These are phyloP conservation scores for Globisporangium recalcitrans DNA, from an alignment of 352 stramenopile genomes.

Conservation along the genomic window DNA sequence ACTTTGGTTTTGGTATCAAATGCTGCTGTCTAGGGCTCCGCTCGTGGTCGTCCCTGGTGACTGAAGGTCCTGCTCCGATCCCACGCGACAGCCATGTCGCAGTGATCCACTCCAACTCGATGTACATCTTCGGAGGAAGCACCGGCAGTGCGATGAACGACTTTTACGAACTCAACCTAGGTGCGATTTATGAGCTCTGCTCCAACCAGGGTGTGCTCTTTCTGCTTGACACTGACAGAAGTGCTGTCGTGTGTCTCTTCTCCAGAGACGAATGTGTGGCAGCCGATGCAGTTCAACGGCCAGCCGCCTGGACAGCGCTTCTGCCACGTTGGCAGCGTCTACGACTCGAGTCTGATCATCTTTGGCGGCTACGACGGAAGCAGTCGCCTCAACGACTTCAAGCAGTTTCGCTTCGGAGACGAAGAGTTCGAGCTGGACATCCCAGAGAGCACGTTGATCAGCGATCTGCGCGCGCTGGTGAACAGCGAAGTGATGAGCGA, in stretches of 20 bases:
- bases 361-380: conserved; percentile 96
- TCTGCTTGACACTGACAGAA: not conserved
- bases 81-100: conserved; percentile 96
- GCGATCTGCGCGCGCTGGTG: conserved; percentile 65
- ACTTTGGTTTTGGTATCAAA: conserved; percentile 2
- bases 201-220: too few species aligned
- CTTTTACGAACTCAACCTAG: conserved; percentile 92
- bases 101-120: conserved; percentile 90
- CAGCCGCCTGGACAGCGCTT: conserved; percentile 91
- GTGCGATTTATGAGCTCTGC: conserved; percentile 21
- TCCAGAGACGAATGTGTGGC: conserved; percentile 62
- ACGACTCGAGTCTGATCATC: conserved; percentile 91
- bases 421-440: conserved; percentile 81
- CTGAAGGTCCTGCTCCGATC: conserved; percentile 88
- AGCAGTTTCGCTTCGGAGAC: conserved; percentile 85
- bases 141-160: conserved; percentile 97
- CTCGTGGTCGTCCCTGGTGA: conserved; percentile 88
- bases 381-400: conserved; percentile 94
- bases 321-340: conserved; percentile 93
- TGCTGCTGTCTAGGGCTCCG: conserved; percentile 34
- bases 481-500: conserved; percentile 87
- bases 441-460: conserved; percentile 75
- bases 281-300: conserved; percentile 71
- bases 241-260: not conserved
- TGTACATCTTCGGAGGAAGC: conserved; percentile 95